phyloP scores from a whole-genome alignment of 768 basidiomycete species.

The Rubroboletus pulcherrimus region DNA sequence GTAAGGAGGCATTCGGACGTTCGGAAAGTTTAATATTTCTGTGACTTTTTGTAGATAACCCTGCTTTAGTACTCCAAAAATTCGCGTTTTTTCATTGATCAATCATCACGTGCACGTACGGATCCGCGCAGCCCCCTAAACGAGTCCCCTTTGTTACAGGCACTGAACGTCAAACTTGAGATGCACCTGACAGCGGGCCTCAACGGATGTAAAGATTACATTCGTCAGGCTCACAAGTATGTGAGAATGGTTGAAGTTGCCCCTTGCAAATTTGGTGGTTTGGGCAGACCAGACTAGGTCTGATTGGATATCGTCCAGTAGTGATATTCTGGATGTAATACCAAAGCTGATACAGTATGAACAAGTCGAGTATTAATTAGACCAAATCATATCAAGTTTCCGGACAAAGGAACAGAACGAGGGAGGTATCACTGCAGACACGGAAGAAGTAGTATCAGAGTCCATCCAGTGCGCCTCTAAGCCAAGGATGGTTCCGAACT shows the following conservation, averaged over 20 bases:
- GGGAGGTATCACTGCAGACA: conserved; percentile 8
- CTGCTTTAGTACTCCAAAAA: too few species aligned
- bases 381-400: conserved; percentile 7
- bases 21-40: too few species aligned
- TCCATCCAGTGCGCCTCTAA: conserved; percentile 34
- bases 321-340: neutral
- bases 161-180: too few species aligned
- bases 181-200: neutral
- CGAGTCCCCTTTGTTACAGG: too few species aligned
- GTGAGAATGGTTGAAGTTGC: too few species aligned
- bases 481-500: conserved; percentile 84
- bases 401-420: conserved; percentile 1
- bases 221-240: neutral
- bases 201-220: neutral
- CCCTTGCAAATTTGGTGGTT: neutral
- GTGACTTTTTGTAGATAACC: too few species aligned
- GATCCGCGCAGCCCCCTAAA: too few species aligned
- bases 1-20: too few species aligned
- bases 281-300: neutral
- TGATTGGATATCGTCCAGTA: neutral
- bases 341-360: conserved; percentile 15
- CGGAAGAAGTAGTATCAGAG: conserved; percentile 7
- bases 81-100: too few species aligned
- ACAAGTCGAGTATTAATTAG: conserved; percentile 6
- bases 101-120: too few species aligned